Conservation (phyloP, 2,329 filamentous ascomycete genomes). For the Pyricularia sp. region DNA sequence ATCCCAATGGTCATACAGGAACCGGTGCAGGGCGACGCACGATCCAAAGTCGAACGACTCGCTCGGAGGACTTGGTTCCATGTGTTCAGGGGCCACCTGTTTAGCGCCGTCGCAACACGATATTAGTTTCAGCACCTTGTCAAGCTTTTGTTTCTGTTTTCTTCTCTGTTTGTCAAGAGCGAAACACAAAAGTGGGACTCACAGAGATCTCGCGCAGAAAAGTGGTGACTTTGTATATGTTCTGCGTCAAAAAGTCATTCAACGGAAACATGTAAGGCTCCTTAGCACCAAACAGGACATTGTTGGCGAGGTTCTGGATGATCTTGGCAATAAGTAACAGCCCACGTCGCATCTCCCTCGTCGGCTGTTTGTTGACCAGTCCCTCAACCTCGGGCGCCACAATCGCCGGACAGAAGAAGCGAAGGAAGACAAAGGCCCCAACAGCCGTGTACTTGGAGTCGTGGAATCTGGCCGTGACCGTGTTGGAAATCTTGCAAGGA, state of each 20-base stretch:
- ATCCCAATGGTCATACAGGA: conserved; percentile 61
- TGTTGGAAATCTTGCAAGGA: conserved; percentile 38
- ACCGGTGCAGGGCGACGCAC: conserved; percentile 55
- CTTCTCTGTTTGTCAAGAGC: conserved; percentile 15
- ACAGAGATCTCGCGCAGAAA: conserved; percentile 55
- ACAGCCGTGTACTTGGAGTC: conserved; percentile 62
- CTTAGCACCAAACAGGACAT: conserved; percentile 58
- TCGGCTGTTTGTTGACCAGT: conserved; percentile 45
- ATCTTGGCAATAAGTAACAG: conserved; percentile 58
- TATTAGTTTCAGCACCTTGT: conserved; percentile 16
- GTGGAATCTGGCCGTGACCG: conserved; percentile 50
- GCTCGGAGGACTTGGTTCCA: conserved; percentile 25
- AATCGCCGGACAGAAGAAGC: conserved; percentile 61
- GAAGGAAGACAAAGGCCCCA: conserved; percentile 57
- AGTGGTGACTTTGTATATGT: conserved; percentile 54
- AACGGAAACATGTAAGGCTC: conserved; percentile 61
- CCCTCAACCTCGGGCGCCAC: conserved; percentile 57
- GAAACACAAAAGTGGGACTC: not conserved
- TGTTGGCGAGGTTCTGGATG: conserved; percentile 59
- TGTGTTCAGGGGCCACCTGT: conserved; percentile 28
- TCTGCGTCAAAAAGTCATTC: conserved; percentile 54
- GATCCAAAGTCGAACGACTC: conserved; percentile 57
- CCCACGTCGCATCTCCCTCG: conserved; percentile 56
- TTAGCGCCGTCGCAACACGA: not conserved
- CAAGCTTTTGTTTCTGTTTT: not conserved